Base-by-base conservation (phyloP, 2,329 filamentous ascomycete species). In the Fusarium pseudonygamai region DNA sequence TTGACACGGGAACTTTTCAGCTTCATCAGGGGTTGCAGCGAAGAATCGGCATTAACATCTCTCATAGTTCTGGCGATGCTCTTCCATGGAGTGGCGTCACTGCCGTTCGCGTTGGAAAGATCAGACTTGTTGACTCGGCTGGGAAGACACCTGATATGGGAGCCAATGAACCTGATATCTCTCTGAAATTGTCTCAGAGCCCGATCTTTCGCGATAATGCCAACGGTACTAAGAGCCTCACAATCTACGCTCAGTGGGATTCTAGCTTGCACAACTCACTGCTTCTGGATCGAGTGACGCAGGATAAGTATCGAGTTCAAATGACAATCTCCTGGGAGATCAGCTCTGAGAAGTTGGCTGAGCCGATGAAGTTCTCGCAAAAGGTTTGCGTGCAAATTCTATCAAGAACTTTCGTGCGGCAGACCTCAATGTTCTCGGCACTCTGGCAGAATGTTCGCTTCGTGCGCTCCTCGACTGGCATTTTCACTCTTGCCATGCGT, bases 1-100 rank as follows among this genome's bases (percentile, higher is more conserved):
- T 95, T 43, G 96, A 99, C 78, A 86, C 88, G n/a, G 96, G 96
- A 13, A 93, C 94, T 3, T 98, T 97, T 80, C 96, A 99, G 80
- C 87, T 99, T 37, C 96, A 98, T 78, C 96, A 99, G 82, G 96
- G 96, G 30, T 85, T 99, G 57, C 96, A 99, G 81, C 89, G 96
- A 60, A 91, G 96, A 3, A 91, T 99, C 59, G 91, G 93, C 12
- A 90, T 99, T 79, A 95, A 93, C 70, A 86, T 99, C n/a, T 94
- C 93, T 0, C 95, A 98, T 79, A 97, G 92, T 78, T 97, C 95
- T 10, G 95, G 95, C 22, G 93, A 97, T 72, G 91, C 91, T 15
- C 84, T 99, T 60, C 94, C 95, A 2, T 98, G 96, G 95, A 91
- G 96, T 71, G 93, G 96, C 71, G 90, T 97, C 28, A 90, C 88